Percentiles rank a stretch among this genome's conserved stretches.
Evolutionary conservation across 2,329 filamentous ascomycete species (phyloP).

Genomic region (Microsporum audouinii): DNA sequence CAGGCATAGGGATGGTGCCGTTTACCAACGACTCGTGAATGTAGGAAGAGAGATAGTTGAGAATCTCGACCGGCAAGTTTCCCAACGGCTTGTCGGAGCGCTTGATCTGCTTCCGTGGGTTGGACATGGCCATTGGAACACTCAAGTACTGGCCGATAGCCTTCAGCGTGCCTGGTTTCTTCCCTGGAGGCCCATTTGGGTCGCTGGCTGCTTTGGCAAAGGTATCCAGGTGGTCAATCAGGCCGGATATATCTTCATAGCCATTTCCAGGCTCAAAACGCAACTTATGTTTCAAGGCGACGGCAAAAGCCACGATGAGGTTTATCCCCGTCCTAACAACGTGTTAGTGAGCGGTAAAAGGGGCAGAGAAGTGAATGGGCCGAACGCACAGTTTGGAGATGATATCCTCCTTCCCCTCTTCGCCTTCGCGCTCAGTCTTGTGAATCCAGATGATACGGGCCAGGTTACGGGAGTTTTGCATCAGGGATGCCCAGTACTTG

Average conservation of each 20-base stretch:
- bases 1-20: slow-evolving; percentile 19
- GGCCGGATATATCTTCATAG: slow-evolving; percentile 60
- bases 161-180: slow-evolving; percentile 47
- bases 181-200: slow-evolving; percentile 25
- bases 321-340: slow-evolving; percentile 53
- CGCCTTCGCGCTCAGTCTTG: slow-evolving; percentile 47
- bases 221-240: slow-evolving; percentile 62
- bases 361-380: not conserved
- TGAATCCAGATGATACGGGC: slow-evolving; percentile 75
- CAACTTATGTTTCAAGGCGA: slow-evolving; percentile 68
- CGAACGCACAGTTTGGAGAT: slow-evolving; percentile 50
- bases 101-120: slow-evolving; percentile 69
- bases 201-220: slow-evolving; percentile 54
- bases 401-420: slow-evolving; percentile 52
- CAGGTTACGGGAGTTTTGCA: slow-evolving; percentile 46
- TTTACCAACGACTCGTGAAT: slow-evolving; percentile 48
- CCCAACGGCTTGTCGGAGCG: slow-evolving; percentile 59
- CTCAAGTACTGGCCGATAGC: slow-evolving; percentile 60
- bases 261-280: slow-evolving; percentile 72
- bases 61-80: slow-evolving; percentile 72
- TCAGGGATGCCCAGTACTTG: slow-evolving; percentile 52
- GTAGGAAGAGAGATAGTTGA: slow-evolving; percentile 59
- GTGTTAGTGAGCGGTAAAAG: not conserved
- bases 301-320: slow-evolving; percentile 64
- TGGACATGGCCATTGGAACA: slow-evolving; percentile 62